Conservation (phyloP, 257 asterid genomes). For the Solanum arcanum region DNA sequence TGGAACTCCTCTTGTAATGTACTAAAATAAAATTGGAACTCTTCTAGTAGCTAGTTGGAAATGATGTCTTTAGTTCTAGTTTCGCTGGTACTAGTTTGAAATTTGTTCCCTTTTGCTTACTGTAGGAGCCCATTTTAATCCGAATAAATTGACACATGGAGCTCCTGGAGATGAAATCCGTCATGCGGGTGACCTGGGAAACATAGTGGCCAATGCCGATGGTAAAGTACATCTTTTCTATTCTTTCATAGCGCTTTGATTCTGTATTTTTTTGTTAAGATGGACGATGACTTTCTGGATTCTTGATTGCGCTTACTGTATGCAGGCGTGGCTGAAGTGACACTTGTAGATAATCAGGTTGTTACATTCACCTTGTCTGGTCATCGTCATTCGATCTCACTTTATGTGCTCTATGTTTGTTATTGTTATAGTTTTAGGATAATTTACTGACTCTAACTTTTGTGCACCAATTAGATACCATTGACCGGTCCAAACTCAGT, state of each 20-base stretch:
- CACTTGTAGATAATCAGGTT: slow-evolving; percentile 76
- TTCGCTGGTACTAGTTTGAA: background rate
- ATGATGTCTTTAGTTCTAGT: background rate
- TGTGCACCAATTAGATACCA: slow-evolving; percentile 47
- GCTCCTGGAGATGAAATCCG: slow-evolving; percentile 89
- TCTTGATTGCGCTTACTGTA: slow-evolving; percentile 10
- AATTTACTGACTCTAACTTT: background rate
- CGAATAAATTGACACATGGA: slow-evolving; percentile 73
- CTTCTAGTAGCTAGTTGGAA: background rate
- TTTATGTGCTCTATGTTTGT: background rate
- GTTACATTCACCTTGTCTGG: background rate
- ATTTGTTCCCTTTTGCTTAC: background rate
- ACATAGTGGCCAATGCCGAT: slow-evolving; percentile 86
- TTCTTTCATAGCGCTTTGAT: background rate
- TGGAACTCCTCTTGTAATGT: background rate
- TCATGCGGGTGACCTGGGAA: slow-evolving; percentile 99
- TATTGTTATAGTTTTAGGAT: background rate
- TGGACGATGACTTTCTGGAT: background rate
- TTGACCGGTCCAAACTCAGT: slow-evolving; percentile 77
- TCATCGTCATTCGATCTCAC: background rate
- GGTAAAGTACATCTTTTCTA: slow-evolving; percentile 26
- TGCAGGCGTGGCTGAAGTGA: slow-evolving; percentile 87
- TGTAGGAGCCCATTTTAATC: slow-evolving; percentile 90
- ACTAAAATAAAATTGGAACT: background rate
- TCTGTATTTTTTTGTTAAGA: background rate